Percentiles rank a stretch among this genome's conserved stretches.
phyloP scores from a whole-genome alignment of 257 asterid species.

The Verbascum thapsus region DNA sequence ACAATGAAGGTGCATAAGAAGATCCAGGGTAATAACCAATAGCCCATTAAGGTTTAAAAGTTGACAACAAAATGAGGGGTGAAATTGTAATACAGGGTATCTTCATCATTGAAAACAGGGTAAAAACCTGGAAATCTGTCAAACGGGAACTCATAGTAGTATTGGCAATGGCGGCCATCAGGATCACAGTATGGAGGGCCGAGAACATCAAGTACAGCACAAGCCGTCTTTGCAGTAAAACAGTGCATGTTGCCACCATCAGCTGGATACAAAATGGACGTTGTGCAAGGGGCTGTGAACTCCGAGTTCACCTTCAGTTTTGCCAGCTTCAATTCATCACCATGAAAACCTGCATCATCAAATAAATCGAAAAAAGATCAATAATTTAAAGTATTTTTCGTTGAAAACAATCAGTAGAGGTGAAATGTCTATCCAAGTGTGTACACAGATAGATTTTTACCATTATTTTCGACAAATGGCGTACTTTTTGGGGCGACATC shows the following conservation, averaged over 20 bases:
- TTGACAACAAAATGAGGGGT: too few species aligned
- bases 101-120: too few species aligned
- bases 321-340: constrained; percentile 54
- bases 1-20: too few species aligned
- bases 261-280: constrained; percentile 73
- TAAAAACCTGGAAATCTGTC: constrained; percentile 39
- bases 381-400: too few species aligned
- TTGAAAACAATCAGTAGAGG: too few species aligned
- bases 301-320: constrained; percentile 63
- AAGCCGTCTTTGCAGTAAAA: constrained; percentile 76
- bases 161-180: constrained; percentile 89
- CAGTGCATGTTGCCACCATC: constrained; percentile 91
- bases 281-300: constrained; percentile 61
- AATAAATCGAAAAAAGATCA: constrained; percentile 2
- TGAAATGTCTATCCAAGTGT: too few species aligned
- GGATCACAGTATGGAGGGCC: constrained; percentile 91
- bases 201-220: constrained; percentile 87
- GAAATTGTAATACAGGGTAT: too few species aligned
- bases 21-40: too few species aligned
- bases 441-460: too few species aligned
- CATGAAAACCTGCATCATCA: constrained; percentile 29
- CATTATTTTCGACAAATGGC: constrained; percentile 20
- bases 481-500: constrained; percentile 42
- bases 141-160: constrained; percentile 61
- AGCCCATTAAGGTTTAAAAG: too few species aligned